A percentile compares a stretch with the other conserved stretches of the same genome.
Conservation (phyloP, 1,139 yeast species). For the Magnusiomyces sp. region DNA sequence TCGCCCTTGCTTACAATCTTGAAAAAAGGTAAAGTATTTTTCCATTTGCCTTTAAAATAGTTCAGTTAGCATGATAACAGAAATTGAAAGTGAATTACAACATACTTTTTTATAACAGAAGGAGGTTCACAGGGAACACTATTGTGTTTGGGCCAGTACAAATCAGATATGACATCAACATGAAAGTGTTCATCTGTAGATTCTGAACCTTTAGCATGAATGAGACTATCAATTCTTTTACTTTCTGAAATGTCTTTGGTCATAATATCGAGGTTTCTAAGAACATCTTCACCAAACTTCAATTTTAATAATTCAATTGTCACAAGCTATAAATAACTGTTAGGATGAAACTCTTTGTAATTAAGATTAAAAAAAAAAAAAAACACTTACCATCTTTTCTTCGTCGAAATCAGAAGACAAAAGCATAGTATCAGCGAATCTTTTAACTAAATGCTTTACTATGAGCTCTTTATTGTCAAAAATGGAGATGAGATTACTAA, state of each 20-base stretch:
- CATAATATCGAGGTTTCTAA: slow-evolving; percentile 77
- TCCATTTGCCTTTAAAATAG: slow-evolving; percentile 2
- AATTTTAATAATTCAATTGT: slow-evolving; percentile 49
- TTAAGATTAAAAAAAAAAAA: background rate
- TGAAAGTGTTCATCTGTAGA: slow-evolving; percentile 17
- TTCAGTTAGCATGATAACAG: background rate
- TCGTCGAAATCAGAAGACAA: slow-evolving; percentile 41
- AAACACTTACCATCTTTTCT: slow-evolving; percentile 20
- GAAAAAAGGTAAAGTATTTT: slow-evolving; percentile 30
- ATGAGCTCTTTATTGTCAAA: slow-evolving; percentile 74
- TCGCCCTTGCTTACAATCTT: slow-evolving; percentile 45
- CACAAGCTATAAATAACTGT: slow-evolving; percentile 20
- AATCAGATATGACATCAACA: slow-evolving; percentile 35
- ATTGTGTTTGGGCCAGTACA: slow-evolving; percentile 44
- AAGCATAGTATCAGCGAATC: slow-evolving; percentile 57
- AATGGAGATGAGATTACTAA: slow-evolving; percentile 64
- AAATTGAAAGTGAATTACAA: background rate
- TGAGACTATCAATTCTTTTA: slow-evolving; percentile 22
- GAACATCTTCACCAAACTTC: slow-evolving; percentile 58
- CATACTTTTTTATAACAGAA: slow-evolving; percentile 26
- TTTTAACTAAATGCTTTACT: slow-evolving; percentile 57
- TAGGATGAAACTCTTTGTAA: background rate
- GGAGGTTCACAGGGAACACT: slow-evolving; percentile 43
- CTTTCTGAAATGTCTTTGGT: slow-evolving; percentile 51
- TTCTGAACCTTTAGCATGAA: slow-evolving; percentile 17